A percentile compares a stretch with the other conserved stretches of the same genome.
Evolutionary conservation across 257 asterid genomes (phyloP).

Genomic region (Gentiana macrophylla): DNA sequence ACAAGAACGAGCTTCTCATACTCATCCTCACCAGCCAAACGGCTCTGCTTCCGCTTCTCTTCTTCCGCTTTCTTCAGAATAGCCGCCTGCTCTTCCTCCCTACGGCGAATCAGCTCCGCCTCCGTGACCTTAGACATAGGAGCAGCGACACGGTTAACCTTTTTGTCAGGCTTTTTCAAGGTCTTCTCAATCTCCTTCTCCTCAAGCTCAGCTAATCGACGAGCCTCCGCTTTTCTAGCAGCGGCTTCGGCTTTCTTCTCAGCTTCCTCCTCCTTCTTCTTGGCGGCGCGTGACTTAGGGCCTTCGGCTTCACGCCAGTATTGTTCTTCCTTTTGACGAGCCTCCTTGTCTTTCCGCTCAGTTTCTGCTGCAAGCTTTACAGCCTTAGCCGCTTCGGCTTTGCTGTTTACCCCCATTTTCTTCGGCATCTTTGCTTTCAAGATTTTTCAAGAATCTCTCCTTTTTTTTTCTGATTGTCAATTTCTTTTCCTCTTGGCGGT

Average conservation of each 20-base stretch:
- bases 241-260: conserved; percentile 74
- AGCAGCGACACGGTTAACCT: conserved; percentile 58
- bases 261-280: conserved; percentile 86
- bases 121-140: conserved; percentile 90
- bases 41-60: conserved; percentile 57
- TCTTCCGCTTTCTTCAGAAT: conserved; percentile 53
- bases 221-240: conserved; percentile 82
- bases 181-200: conserved; percentile 70
- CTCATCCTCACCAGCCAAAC: conserved; percentile 77
- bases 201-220: conserved; percentile 77
- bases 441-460: no score
- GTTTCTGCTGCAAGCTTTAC: conserved; percentile 56
- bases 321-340: conserved; percentile 68
- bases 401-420: conserved; percentile 89
- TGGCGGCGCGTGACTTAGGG: conserved; percentile 76
- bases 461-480: no score
- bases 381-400: conserved; percentile 91
- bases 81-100: conserved; percentile 72
- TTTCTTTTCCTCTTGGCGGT: no score
- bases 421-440: conserved; percentile 52
- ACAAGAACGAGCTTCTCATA: conserved; percentile 63
- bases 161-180: conserved; percentile 70
- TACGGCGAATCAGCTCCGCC: conserved; percentile 59
- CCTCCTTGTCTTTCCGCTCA: conserved; percentile 75
- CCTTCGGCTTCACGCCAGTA: conserved; percentile 98